Base-by-base conservation (phyloP, 2,329 filamentous ascomycete species). In the Lojkania enalia region DNA sequence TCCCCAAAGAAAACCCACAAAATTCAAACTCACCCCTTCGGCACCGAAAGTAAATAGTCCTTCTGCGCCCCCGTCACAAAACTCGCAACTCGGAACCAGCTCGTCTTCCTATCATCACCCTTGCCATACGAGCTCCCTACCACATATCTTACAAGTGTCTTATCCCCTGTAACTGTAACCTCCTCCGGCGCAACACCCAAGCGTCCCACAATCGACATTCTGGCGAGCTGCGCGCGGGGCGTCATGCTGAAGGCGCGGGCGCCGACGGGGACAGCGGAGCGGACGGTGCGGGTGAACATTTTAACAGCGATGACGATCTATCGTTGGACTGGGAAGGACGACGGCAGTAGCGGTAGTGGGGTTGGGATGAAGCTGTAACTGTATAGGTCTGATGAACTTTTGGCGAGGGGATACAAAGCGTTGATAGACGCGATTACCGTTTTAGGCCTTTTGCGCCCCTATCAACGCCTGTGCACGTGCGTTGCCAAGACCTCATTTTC, bases 161-260 rank as follows among this genome's bases (percentile, higher is more conserved):
- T 79, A 49, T 91, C 91, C 46, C 90, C 90, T 40, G 76, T 85
- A 61, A 81, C 80, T 36, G 87, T 88, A 27, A 80, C 77, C 55
- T 90, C 63, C 77, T 96, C 91, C 46, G 94, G 92, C 41, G 83
- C 80, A 60, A 84, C 81, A 49, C 82, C 90, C 39, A 99, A 83
- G 71, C 90, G 87, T 65, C 94, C 94, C 58, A 96, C 80, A 71
- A 99, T 77, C 63, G 84, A 87, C 77, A 99, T 87, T 72, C 85
- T 87, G 58, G 94, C 88, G 56, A 94, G 64, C 52, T 79, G 73
- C 51, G 82, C 79, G 55, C 75, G 74, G 32, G 76, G 61, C 33
- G 86, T 84, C 59, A 84, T 84, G 75, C 84, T 89, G 81, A 96
- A 96, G 64, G 84, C 74, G 72, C 90, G 89, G 58, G 78, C 67